Evolutionary conservation across 2,329 filamentous ascomycete species (phyloP), one percentile per base, ranked within the genome.

Genomic region (Fusarium sp.): DNA sequence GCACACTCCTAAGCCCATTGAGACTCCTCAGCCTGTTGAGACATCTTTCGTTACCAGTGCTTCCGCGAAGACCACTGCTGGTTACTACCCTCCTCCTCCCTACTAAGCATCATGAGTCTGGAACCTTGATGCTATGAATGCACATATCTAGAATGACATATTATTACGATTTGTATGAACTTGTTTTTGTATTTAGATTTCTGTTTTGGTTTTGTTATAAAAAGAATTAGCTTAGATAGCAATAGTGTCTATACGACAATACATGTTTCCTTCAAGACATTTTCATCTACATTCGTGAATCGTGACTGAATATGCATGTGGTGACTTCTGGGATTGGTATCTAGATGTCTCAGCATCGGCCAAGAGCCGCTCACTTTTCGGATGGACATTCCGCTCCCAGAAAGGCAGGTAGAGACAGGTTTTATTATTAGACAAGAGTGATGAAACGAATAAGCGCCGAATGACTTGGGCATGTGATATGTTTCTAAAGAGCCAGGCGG

Each of bases 71-170:
- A 53, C 67, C 16, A 12, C 45, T 51, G 47, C 40, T n/a, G 38
- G 40, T 1, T 43, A 57, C 32, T 66, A 66, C 27, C 54, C 63
- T n/a, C 54, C 59, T 38, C 54, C 63, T 49, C 43, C 59, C 13
- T 66, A 61, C 45, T 66, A 54, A 54, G 55, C 27, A 54, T 25
- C 63, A 43, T 49, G 63, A 30, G 62, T 66, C 63, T 45, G 63
- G 62, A 45, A 66, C 63, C 55, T 55, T 61, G 62, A 44, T 61
- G 55, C 48, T 34, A 49, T 11, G 6, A 53, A 18, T 29, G 25
- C 56, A 55, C 48, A 64, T 32, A 41, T 46, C 40, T 49, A 66
- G 48, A 66, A 43, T 66, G 63, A 66, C 30, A 20, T 61, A 24
- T 54, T 55, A 66, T 44, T 8, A 61, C 34, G 63, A 66, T 27